phyloP scores from a whole-genome alignment of 257 asterid species.

The Knoxia roxburghii region DNA sequence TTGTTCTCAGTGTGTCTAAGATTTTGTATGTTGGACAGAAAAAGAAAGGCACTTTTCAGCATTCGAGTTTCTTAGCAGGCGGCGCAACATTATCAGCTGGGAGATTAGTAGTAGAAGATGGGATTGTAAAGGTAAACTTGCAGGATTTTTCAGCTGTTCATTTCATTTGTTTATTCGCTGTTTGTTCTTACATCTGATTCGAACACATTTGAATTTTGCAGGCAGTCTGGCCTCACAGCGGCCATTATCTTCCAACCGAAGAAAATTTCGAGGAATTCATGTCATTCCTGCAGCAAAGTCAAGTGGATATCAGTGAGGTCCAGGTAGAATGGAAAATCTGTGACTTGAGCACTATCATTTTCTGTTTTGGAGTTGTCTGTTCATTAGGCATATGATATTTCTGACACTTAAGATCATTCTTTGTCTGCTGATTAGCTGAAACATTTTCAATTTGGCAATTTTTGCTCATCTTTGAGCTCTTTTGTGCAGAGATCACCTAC shows the following conservation, averaged over 20 bases:
- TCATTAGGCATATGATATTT: background rate
- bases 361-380: conserved; percentile 1
- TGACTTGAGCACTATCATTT: no score
- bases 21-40: conserved; percentile 66
- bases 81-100: conserved; percentile 94
- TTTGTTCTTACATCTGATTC: background rate
- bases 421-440: background rate
- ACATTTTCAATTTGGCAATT: background rate
- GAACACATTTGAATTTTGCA: conserved; percentile 9
- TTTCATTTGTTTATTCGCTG: background rate
- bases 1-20: conserved; percentile 70
- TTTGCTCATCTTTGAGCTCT: background rate
- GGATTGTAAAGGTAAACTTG: conserved; percentile 59
- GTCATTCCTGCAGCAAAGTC: conserved; percentile 50
- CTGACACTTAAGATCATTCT: background rate
- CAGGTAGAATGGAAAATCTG: conserved; percentile 38
- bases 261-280: conserved; percentile 81
- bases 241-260: conserved; percentile 91
- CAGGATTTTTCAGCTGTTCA: background rate
- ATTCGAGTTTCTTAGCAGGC: conserved; percentile 95
- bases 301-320: conserved; percentile 53
- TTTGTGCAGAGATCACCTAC: conserved; percentile 55
- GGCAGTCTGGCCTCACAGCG: conserved; percentile 99
- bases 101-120: conserved; percentile 65
- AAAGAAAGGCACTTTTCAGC: conserved; percentile 76